Percentiles rank a stretch among this genome's conserved stretches.
Evolutionary conservation across 139 green algal genomes (phyloP).

Genomic region (Auxenochlorella pyrenoidosa): DNA sequence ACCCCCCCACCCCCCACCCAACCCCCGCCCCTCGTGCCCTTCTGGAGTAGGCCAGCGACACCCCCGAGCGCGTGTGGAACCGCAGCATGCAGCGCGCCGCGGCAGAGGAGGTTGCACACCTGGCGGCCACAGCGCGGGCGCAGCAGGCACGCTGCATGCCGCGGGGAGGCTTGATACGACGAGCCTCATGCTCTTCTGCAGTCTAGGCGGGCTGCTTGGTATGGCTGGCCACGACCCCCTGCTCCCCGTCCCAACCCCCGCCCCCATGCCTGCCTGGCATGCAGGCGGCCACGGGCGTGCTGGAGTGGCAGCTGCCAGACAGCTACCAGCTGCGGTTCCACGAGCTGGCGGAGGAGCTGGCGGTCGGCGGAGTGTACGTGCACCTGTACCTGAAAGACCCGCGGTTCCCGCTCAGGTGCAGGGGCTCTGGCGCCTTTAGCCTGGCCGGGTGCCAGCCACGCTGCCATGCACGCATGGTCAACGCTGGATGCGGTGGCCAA

Average conservation of each 20-base stretch:
- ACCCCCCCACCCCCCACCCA: not conserved
- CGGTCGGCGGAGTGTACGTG: conserved; percentile 91
- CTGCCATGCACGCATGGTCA: not conserved
- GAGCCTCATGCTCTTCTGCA: too few species aligned
- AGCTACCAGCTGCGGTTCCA: conserved; percentile 60
- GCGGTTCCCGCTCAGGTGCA: conserved; percentile 71
- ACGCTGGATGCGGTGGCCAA: too few species aligned
- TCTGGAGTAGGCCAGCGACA: conserved; percentile 72
- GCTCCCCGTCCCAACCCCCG: too few species aligned
- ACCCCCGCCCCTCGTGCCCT: too few species aligned
- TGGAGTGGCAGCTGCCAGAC: conserved; percentile 61
- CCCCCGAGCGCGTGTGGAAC: conserved; percentile 89
- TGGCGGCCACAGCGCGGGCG: conserved; percentile 55
- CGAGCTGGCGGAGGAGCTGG: conserved; percentile 64
- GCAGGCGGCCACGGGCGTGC: conserved; percentile 35
- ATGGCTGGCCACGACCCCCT: not conserved
- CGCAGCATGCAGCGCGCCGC: conserved; percentile 61
- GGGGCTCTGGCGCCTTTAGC: not conserved
- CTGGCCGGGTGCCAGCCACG: too few species aligned
- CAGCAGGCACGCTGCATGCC: conserved; percentile 56
- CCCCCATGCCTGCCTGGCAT: not conserved
- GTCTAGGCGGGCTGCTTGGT: too few species aligned
- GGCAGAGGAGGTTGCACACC: conserved; percentile 59
- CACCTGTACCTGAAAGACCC: conserved; percentile 91
- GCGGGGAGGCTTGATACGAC: too few species aligned